A percentile compares a stretch with the other conserved stretches of the same genome.
These are phyloP conservation scores for Penicillium sp. DNA, from an alignment of 2,329 filamentous ascomycete species.

Conservation along the genomic window DNA sequence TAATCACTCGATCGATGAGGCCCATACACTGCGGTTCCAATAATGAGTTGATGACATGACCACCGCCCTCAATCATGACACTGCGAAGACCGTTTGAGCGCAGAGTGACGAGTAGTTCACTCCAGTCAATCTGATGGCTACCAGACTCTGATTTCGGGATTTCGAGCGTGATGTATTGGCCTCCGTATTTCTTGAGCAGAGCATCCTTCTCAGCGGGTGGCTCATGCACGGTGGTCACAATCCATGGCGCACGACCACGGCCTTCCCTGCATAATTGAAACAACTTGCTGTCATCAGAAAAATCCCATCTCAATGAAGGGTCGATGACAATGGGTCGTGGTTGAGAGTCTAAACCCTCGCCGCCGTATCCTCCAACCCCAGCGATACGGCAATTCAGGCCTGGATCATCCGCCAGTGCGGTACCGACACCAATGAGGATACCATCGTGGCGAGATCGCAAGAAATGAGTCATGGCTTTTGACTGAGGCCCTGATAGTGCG, in stretches of 20 bases:
- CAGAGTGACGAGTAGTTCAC: conserved; percentile 61
- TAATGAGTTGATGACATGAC: conserved; percentile 76
- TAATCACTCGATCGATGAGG: conserved; percentile 73
- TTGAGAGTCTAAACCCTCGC: conserved; percentile 57
- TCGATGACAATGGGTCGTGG: conserved; percentile 82
- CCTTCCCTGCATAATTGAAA: conserved; percentile 64
- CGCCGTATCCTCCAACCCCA: conserved; percentile 58
- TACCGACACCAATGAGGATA: conserved; percentile 83
- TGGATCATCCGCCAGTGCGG: conserved; percentile 82
- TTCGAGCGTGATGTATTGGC: conserved; percentile 36
- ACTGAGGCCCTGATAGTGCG: conserved; percentile 75
- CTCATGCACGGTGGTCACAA: conserved; percentile 54
- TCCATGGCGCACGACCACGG: conserved; percentile 70
- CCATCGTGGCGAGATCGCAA: conserved; percentile 83
- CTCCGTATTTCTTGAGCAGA: conserved; percentile 36
- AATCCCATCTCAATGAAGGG: conserved; percentile 70
- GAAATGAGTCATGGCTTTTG: conserved; percentile 93
- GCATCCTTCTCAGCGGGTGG: conserved; percentile 20
- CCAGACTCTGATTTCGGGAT: conserved; percentile 18
- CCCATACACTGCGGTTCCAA: conserved; percentile 60
- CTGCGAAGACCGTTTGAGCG: conserved; percentile 64
- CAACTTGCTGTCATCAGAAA: conserved; percentile 64
- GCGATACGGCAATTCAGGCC: conserved; percentile 80
- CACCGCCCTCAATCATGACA: conserved; percentile 91
- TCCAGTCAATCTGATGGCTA: conserved; percentile 57